Evolutionary conservation across 495 filamentous ascomycete genomes (phyloP).

Genomic region (Xylaria castorea): DNA sequence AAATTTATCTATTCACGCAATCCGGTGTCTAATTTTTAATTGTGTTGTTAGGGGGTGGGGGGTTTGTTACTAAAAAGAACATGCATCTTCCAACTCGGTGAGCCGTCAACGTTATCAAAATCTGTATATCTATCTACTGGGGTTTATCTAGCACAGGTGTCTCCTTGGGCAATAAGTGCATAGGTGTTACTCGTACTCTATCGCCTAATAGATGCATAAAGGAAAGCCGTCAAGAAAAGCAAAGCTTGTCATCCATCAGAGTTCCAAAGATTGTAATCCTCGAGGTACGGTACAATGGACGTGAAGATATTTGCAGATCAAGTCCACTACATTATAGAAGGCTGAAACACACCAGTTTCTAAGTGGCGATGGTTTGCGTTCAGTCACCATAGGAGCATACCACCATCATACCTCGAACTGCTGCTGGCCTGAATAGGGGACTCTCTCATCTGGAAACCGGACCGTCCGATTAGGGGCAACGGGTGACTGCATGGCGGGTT

Average conservation of each 20-base stretch:
- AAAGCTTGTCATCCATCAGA: not conserved
- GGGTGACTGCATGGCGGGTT: conserved; percentile 22
- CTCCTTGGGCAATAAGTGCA: not conserved
- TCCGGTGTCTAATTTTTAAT: not conserved
- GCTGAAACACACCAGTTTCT: not conserved
- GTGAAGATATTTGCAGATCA: not conserved
- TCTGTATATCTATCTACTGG: not conserved
- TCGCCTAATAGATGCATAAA: not conserved
- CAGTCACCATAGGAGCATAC: not conserved
- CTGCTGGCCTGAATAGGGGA: not conserved
- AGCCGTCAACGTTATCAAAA: not conserved
- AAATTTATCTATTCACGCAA: not conserved
- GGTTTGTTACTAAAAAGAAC: not conserved
- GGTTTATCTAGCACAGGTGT: not conserved
- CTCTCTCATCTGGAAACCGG: conserved; percentile 52
- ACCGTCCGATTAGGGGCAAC: conserved; percentile 42
- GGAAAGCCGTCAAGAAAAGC: not conserved
- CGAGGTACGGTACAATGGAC: not conserved
- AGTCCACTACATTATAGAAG: not conserved
- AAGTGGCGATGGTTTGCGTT: not conserved
- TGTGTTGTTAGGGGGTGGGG: not conserved
- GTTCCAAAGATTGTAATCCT: not conserved
- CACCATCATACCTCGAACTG: not conserved
- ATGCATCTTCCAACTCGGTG: not conserved
- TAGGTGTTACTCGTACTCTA: not conserved